Evolutionary conservation across 2,329 filamentous ascomycete genomes (phyloP).

Genomic region (Grosmannia clavigera): DNA sequence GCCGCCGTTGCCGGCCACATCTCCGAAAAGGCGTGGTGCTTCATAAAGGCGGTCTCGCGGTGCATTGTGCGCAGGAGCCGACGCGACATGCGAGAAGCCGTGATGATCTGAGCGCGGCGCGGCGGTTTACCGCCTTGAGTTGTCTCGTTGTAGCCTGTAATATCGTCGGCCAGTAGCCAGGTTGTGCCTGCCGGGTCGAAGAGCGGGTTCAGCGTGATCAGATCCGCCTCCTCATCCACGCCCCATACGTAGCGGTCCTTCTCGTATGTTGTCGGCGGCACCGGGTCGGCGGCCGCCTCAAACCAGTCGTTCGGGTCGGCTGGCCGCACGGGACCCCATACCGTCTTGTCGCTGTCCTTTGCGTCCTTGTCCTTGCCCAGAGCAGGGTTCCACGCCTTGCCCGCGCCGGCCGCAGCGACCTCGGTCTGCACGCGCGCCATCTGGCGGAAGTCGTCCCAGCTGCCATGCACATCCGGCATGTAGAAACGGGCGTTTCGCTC

Average conservation of each 20-base stretch:
- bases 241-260: constrained; percentile 80
- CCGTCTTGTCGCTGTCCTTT: constrained; percentile 38
- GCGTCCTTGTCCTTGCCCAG: constrained; percentile 24
- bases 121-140: constrained; percentile 40
- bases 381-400: constrained; percentile 53
- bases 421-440: constrained; percentile 67
- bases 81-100: constrained; percentile 70
- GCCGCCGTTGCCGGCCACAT: constrained; percentile 90
- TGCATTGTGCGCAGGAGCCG: constrained; percentile 80
- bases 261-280: constrained; percentile 59
- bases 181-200: constrained; percentile 81
- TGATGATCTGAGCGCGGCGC: constrained; percentile 79
- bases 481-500: constrained; percentile 71
- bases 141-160: constrained; percentile 68
- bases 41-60: constrained; percentile 69
- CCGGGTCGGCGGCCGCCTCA: constrained; percentile 58
- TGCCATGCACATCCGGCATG: constrained; percentile 61
- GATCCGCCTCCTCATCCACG: constrained; percentile 78
- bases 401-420: constrained; percentile 50
- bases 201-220: constrained; percentile 83
- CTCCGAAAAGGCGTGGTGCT: constrained; percentile 86
- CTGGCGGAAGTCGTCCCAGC: constrained; percentile 68
- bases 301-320: constrained; percentile 57
- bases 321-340: constrained; percentile 78
- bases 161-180: constrained; percentile 72